Evolutionary conservation across 768 basidiomycete genomes (phyloP).

Genomic region (Termitomyces sp.): DNA sequence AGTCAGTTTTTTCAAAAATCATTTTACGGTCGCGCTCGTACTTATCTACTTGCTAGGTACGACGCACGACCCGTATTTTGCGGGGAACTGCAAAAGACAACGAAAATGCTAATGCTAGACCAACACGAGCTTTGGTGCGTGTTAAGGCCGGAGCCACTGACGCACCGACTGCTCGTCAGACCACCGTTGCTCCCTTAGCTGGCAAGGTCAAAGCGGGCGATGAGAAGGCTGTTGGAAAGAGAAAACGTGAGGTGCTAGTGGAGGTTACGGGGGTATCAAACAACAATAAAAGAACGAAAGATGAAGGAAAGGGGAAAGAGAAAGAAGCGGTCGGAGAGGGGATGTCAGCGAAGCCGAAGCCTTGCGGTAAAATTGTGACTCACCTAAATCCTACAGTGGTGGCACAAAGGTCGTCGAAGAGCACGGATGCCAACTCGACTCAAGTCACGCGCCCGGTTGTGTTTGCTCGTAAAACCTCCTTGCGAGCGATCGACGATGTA

Average conservation of each 20-base stretch:
- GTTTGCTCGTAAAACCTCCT: constrained; percentile 12
- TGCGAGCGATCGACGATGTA: constrained; percentile 30
- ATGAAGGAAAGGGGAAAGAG: constrained; percentile 25
- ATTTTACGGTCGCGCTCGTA: not conserved
- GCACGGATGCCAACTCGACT: constrained; percentile 6
- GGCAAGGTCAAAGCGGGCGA: constrained; percentile 30
- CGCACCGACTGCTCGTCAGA: constrained; percentile 23
- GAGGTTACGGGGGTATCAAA: constrained; percentile 52
- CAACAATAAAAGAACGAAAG: constrained; percentile 22
- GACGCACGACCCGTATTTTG: constrained; percentile 56
- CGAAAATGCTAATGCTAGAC: constrained; percentile 68
- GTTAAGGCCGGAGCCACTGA: constrained; percentile 40
- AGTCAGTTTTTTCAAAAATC: constrained; percentile 15
- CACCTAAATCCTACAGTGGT: constrained; percentile 27
- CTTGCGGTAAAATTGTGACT: constrained; percentile 18
- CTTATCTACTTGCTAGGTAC: constrained; percentile 36
- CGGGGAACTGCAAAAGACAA: constrained; percentile 50
- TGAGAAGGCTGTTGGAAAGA: constrained; percentile 50
- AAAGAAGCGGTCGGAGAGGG: constrained; percentile 36
- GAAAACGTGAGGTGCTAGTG: constrained; percentile 70
- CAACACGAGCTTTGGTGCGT: constrained; percentile 46
- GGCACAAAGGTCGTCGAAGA: constrained; percentile 3
- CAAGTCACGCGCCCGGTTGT: constrained; percentile 2
- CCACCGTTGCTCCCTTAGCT: constrained; percentile 33
- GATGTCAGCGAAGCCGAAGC: constrained; percentile 17